Percentiles rank a stretch among this genome's conserved stretches.
These are phyloP conservation scores for Schwanniomyces polymorphus DNA, from an alignment of 805 yeast genomes.

Conservation along the genomic window DNA sequence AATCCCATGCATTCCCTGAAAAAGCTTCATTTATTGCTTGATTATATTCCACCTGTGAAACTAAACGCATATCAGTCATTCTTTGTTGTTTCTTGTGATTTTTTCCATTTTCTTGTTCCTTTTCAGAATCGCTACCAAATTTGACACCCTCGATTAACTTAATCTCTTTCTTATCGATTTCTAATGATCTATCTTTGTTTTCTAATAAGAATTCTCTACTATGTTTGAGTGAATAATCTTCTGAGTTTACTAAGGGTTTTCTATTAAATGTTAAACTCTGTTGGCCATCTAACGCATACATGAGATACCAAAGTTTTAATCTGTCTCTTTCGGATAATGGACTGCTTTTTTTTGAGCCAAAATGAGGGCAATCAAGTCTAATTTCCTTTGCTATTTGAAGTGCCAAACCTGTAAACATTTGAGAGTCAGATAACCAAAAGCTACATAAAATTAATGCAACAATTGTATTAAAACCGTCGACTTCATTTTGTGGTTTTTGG, in stretches of 20 bases:
- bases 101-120: background rate
- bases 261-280: slow-evolving; percentile 62
- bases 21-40: slow-evolving; percentile 62
- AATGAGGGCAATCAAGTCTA: slow-evolving; percentile 38
- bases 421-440: slow-evolving; percentile 66
- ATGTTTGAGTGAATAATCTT: slow-evolving; percentile 44
- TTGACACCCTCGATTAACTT: background rate
- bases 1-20: slow-evolving; percentile 59
- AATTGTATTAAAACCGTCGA: slow-evolving; percentile 58
- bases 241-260: slow-evolving; percentile 51
- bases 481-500: slow-evolving; percentile 40
- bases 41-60: slow-evolving; percentile 68
- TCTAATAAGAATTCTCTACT: slow-evolving; percentile 38
- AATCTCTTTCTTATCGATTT: background rate
- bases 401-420: slow-evolving; percentile 66
- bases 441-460: slow-evolving; percentile 65
- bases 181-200: slow-evolving; percentile 1
- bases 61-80: slow-evolving; percentile 52
- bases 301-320: slow-evolving; percentile 63
- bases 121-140: background rate
- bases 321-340: slow-evolving; percentile 37
- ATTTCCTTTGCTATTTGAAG: slow-evolving; percentile 62
- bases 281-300: slow-evolving; percentile 67
- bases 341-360: slow-evolving; percentile 7
- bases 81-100: slow-evolving; percentile 3